These are phyloP conservation scores for Aspergillus chevalieri DNA, from an alignment of 2,329 filamentous ascomycete species.

Conservation along the genomic window DNA sequence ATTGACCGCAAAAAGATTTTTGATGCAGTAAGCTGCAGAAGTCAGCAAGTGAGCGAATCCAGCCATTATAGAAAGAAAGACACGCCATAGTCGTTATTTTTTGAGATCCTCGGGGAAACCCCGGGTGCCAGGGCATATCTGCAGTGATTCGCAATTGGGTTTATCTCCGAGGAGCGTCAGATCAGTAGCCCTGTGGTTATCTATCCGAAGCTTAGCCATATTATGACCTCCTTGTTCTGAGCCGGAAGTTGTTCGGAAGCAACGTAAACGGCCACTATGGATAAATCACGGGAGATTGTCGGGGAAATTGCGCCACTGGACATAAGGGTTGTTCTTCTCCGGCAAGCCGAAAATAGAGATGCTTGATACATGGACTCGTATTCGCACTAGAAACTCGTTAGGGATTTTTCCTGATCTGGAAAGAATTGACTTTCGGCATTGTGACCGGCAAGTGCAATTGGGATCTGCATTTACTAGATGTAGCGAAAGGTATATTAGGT, in stretches of 20 bases:
- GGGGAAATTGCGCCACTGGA: constrained; percentile 11
- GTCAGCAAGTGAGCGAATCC: neutral
- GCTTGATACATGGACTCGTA: too few relatives aligned
- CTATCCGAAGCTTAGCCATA: too few relatives aligned
- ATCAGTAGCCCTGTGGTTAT: neutral
- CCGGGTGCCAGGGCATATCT: neutral
- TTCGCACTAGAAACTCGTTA: too few relatives aligned
- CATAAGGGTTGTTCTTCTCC: too few relatives aligned
- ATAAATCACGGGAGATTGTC: constrained; percentile 12
- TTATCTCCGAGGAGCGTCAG: neutral
- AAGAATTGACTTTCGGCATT: too few relatives aligned
- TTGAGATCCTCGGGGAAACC: neutral
- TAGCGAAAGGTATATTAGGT: too few relatives aligned
- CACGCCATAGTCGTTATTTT: neutral
- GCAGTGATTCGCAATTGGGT: neutral
- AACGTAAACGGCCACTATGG: constrained; percentile 2
- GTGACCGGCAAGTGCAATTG: too few relatives aligned
- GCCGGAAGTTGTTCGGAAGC: constrained; percentile 12
- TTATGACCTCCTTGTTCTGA: neutral
- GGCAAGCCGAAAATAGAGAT: too few relatives aligned
- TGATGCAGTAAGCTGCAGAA: neutral
- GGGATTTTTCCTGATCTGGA: too few relatives aligned
- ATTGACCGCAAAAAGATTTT: neutral
- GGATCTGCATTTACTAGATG: too few relatives aligned
- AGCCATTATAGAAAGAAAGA: neutral